Conservation (phyloP, 2,329 filamentous ascomycete genomes). For the Fusarium stilboides region DNA sequence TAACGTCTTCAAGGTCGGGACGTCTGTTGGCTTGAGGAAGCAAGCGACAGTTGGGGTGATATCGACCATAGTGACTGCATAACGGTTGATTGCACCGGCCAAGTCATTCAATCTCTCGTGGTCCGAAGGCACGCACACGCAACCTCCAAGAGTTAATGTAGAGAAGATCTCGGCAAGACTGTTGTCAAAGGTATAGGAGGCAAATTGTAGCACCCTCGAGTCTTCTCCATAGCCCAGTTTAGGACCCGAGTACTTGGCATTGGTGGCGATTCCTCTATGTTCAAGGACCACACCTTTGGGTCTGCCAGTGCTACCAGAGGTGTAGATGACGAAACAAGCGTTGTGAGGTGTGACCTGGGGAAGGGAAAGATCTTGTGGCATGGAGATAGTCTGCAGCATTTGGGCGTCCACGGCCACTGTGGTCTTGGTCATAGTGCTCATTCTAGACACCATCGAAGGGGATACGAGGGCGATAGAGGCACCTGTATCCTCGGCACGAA, state of each 20-base stretch:
- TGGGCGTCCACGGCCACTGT: conserved; percentile 21
- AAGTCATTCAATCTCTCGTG: conserved; percentile 38
- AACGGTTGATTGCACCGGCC: conserved; percentile 29
- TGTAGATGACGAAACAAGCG: conserved; percentile 43
- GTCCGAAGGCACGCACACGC: conserved; percentile 40
- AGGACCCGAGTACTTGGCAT: conserved; percentile 19
- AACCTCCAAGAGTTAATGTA: conserved; percentile 28
- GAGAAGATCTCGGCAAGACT: conserved; percentile 38
- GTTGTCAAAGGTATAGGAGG: conserved; percentile 41
- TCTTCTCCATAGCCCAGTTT: conserved; percentile 26
- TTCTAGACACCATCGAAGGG: not conserved
- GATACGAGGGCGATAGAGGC: conserved; percentile 34
- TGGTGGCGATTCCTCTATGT: conserved; percentile 34
- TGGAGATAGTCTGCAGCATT: conserved; percentile 1
- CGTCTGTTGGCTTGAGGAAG: conserved; percentile 24
- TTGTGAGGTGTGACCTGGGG: conserved; percentile 17
- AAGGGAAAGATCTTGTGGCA: not conserved
- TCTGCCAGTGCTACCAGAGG: conserved; percentile 34
- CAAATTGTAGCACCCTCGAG: conserved; percentile 40
- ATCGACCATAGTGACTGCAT: conserved; percentile 28
- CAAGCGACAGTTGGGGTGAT: conserved; percentile 41
- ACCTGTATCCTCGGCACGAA: conserved; percentile 29
- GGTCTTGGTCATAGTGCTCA: conserved; percentile 20
- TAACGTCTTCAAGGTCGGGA: conserved; percentile 32
- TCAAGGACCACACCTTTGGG: conserved; percentile 41